phyloP scores from a whole-genome alignment of 2,329 filamentous ascomycete species.

The Paraphaeosphaeria minitans region DNA sequence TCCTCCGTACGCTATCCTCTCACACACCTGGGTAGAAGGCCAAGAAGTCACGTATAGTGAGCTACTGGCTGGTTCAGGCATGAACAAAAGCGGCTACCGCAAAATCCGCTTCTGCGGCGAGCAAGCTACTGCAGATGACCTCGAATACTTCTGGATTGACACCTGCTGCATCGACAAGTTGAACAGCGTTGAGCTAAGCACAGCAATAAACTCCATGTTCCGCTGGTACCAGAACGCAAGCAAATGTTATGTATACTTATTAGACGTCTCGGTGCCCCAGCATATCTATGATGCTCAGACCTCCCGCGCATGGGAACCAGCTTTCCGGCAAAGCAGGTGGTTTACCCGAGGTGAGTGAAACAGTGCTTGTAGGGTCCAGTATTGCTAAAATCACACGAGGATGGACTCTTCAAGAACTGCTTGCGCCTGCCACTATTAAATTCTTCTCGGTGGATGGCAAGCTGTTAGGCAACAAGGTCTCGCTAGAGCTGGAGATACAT shows the following conservation, averaged over 20 bases:
- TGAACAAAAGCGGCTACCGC: slow-evolving; percentile 7
- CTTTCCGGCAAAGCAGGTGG: slow-evolving; percentile 7
- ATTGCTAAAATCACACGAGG: not conserved
- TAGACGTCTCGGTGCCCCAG: not conserved
- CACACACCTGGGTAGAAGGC: slow-evolving; percentile 14
- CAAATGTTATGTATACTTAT: not conserved
- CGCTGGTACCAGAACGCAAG: not conserved
- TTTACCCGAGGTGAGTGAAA: not conserved
- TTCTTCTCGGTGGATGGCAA: slow-evolving; percentile 12
- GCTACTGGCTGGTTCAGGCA: slow-evolving; percentile 4
- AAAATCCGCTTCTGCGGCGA: slow-evolving; percentile 32
- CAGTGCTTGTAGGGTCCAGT: not conserved
- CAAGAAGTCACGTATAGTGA: slow-evolving; percentile 14
- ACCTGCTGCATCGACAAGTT: slow-evolving; percentile 10
- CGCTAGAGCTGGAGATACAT: slow-evolving; percentile 13
- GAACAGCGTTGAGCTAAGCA: not conserved
- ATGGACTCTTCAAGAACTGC: not conserved
- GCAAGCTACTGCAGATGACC: not conserved
- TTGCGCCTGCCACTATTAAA: slow-evolving; percentile 11
- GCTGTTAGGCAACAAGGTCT: slow-evolving; percentile 14
- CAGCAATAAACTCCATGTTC: not conserved
- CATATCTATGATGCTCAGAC: not conserved
- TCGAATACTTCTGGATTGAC: slow-evolving; percentile 11
- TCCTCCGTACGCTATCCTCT: slow-evolving; percentile 14
- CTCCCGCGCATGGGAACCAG: slow-evolving; percentile 6